Conservation (phyloP, 495 filamentous ascomycete genomes). For the Amphirosellinia nigrospora region DNA sequence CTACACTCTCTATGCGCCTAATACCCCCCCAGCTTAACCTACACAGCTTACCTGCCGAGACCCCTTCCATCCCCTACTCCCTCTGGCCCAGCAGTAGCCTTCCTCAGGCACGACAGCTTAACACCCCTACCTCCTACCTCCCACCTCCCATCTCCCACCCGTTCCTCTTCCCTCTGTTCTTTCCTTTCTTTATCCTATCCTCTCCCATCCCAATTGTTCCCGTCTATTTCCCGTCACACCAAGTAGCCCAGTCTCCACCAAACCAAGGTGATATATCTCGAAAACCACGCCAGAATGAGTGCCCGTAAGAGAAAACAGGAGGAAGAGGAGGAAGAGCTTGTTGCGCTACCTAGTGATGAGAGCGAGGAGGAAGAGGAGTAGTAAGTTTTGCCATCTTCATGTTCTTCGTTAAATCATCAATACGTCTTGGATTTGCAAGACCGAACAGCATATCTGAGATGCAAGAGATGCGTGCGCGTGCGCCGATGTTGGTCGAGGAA, state of each 20-base stretch:
- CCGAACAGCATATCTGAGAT: slow-evolving; percentile 7
- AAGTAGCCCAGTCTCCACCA: slow-evolving; percentile 28
- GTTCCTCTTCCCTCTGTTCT: slow-evolving; percentile 35
- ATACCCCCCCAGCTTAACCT: slow-evolving; percentile 16
- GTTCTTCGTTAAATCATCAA: slow-evolving; percentile 5
- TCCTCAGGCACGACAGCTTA: slow-evolving; percentile 35
- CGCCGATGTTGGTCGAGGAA: slow-evolving; percentile 5
- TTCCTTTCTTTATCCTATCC: slow-evolving; percentile 34
- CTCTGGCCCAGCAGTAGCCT: slow-evolving; percentile 37
- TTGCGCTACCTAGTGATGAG: slow-evolving; percentile 55
- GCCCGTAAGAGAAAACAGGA: slow-evolving; percentile 57
- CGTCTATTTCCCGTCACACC: slow-evolving; percentile 29
- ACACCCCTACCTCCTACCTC: slow-evolving; percentile 39
- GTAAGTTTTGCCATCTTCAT: slow-evolving; percentile 45
- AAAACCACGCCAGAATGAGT: slow-evolving; percentile 45
- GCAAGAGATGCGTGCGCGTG: slow-evolving; percentile 34
- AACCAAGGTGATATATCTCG: slow-evolving; percentile 31
- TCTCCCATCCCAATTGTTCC: slow-evolving; percentile 31
- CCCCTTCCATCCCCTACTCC: slow-evolving; percentile 34
- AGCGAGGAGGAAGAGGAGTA: slow-evolving; percentile 60
- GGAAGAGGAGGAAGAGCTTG: slow-evolving; percentile 59
- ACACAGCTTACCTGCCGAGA: slow-evolving; percentile 37
- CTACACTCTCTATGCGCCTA: slow-evolving; percentile 17
- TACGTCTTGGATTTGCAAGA: slow-evolving; percentile 1
- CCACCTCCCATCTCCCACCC: slow-evolving; percentile 30